Base-by-base conservation (phyloP, 768 basidiomycete species). In the Candolleomyces aberdarensis region DNA sequence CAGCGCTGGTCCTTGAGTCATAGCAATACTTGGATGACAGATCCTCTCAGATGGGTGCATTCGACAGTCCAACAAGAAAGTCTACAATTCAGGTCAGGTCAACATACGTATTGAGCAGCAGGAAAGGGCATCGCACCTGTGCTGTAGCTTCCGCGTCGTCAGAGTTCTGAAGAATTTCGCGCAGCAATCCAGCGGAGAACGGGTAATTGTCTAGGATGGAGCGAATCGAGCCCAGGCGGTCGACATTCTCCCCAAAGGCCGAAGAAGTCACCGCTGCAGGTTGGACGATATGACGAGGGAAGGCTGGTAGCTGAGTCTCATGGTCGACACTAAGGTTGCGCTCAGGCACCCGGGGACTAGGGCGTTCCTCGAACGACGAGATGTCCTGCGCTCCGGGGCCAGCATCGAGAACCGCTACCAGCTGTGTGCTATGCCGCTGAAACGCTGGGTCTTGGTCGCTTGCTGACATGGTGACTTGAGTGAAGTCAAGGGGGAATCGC, bases 131-230 rank as follows among this genome's bases (percentile, higher is more conserved):
- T 43, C 70, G 10, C 32, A 74, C 76, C 67, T 78, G 76, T 36
- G 64, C 64, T 0, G 67, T 67, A 7, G 76, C 78, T 26, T 64
- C 61, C 0, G 77, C 75, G 61, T 80, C 78, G 52, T 80, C 78
- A 14, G 75, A 72, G 63, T 80, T 80, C 63, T 78, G 76, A 0
- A 80, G 55, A 13, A 77, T 61, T 57, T 80, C 78, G 9, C 77
- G 71, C n/a, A 78, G 64, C 9, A 78, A 62, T 0, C 74, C 74
- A 41, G 73, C 66, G 5, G 72, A 71, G 53, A 76, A 77, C 1
- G 78, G 76, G 62, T 80, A 80, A 3, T 70, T 69, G 9, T 72
- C 68, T 4, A 78, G 62, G 32, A 79, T 78, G 3, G 68, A 68
- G 4, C 70, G 69, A 7, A 71, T 63, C 0, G 67, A 61, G 36